Conservation (phyloP, 768 basidiomycete genomes). For the Austroboletus eburneus region DNA sequence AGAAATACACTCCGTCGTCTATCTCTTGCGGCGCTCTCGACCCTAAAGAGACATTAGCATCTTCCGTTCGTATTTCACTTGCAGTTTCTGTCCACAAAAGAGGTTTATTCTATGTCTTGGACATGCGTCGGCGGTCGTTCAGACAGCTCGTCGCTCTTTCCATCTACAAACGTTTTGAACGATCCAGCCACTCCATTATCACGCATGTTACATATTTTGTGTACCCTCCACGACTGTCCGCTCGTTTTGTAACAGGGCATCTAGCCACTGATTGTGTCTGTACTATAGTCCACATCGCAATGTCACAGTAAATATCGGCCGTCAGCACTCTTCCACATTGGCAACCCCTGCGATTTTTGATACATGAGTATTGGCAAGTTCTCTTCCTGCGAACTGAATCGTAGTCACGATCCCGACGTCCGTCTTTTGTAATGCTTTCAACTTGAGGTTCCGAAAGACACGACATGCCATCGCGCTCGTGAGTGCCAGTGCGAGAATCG, state of each 20-base stretch:
- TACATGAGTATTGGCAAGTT: not conserved
- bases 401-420: slow-evolving; percentile 13
- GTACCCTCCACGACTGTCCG: not conserved
- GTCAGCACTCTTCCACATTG: not conserved
- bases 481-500: slow-evolving; percentile 27
- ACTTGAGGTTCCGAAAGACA: slow-evolving; percentile 34
- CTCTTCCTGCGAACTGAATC: slow-evolving; percentile 13
- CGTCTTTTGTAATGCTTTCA: slow-evolving; percentile 7
- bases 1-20: slow-evolving; percentile 26
- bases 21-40: slow-evolving; percentile 30
- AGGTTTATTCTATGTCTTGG: slow-evolving; percentile 9
- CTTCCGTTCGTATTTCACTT: not conserved
- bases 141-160: slow-evolving; percentile 5
- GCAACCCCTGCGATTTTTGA: not conserved
- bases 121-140: not conserved
- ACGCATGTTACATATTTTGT: not conserved
- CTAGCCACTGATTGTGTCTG: not conserved
- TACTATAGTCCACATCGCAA: not conserved
- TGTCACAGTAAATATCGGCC: not conserved
- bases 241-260: slow-evolving; percentile 16
- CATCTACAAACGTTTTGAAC: slow-evolving; percentile 1
- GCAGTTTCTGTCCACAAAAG: slow-evolving; percentile 1
- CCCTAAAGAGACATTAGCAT: slow-evolving; percentile 22
- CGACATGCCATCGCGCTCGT: slow-evolving; percentile 32
- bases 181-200: not conserved